phyloP scores from a whole-genome alignment of 495 filamentous ascomycete species.

The Podospora tetraspora region DNA sequence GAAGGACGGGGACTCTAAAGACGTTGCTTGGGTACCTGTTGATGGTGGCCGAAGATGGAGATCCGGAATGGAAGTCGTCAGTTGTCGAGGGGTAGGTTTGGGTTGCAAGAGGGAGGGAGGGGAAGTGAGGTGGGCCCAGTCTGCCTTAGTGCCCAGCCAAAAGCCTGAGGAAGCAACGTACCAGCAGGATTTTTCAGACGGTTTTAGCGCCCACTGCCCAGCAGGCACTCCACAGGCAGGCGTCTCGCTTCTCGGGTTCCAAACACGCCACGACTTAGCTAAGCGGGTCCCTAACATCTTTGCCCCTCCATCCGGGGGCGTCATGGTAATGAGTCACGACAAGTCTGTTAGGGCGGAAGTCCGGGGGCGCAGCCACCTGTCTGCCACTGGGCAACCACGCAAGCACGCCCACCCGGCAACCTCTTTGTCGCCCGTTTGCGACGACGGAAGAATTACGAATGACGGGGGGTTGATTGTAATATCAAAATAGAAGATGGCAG shows the following conservation, averaged over 20 bases:
- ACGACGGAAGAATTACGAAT: not conserved
- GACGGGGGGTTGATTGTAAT: not conserved
- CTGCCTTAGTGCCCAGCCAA: not conserved
- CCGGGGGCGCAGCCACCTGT: slow-evolving; percentile 4
- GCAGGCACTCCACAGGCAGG: slow-evolving; percentile 22
- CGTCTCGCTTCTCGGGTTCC: not conserved
- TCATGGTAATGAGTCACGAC: slow-evolving; percentile 1
- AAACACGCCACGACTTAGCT: slow-evolving; percentile 13
- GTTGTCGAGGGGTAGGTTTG: slow-evolving; percentile 15
- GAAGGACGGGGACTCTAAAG: not conserved
- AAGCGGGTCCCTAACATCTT: slow-evolving; percentile 10
- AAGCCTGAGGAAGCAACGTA: not conserved
- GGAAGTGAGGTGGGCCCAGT: slow-evolving; percentile 20
- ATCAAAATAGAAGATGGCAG: not conserved
- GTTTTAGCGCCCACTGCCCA: slow-evolving; percentile 7
- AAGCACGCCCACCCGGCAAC: not conserved
- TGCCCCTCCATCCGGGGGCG: slow-evolving; percentile 5
- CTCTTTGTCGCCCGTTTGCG: not conserved
- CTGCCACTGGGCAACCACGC: not conserved
- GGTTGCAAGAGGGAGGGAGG: slow-evolving; percentile 25
- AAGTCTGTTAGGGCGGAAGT: slow-evolving; percentile 5
- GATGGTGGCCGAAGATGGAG: slow-evolving; percentile 18
- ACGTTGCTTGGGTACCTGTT: slow-evolving; percentile 4
- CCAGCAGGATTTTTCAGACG: slow-evolving; percentile 27
- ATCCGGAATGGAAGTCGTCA: slow-evolving; percentile 7